Evolutionary conservation across 108 stramenopile genomes (phyloP).

Genomic region (Parietichytrium sp.): DNA sequence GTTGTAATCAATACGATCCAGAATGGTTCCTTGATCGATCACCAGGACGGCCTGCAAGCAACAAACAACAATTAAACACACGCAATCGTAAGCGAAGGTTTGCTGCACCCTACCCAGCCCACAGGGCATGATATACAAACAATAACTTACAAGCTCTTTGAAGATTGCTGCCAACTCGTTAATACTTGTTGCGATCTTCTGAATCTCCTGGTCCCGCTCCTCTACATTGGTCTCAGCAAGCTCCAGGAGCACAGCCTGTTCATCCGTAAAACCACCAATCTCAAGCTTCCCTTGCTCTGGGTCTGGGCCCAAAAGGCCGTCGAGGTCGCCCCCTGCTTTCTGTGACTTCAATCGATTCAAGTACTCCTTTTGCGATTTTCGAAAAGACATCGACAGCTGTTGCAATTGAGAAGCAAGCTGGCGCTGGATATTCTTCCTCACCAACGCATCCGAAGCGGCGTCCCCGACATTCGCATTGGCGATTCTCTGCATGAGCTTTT

Average conservation of each 20-base stretch:
- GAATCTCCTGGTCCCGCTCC: slow-evolving; percentile 62
- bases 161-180: slow-evolving; percentile 95
- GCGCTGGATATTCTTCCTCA: slow-evolving; percentile 62
- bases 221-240: slow-evolving; percentile 52
- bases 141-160: slow-evolving; percentile 97
- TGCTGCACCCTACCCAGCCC: too few relatives aligned
- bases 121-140: too few relatives aligned
- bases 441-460: slow-evolving; percentile 45
- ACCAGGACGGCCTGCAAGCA: slow-evolving; percentile 98
- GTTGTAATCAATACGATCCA: slow-evolving; percentile 99
- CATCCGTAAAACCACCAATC: slow-evolving; percentile 30
- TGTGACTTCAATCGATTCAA: slow-evolving; percentile 82
- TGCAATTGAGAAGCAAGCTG: slow-evolving; percentile 91
- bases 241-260: slow-evolving; percentile 54
- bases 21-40: slow-evolving; percentile 98
- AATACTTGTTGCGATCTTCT: slow-evolving; percentile 88
- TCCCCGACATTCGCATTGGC: background rate
- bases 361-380: slow-evolving; percentile 90
- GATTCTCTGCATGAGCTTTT: slow-evolving; percentile 38
- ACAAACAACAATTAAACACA: too few relatives aligned
- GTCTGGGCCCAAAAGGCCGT: slow-evolving; percentile 49
- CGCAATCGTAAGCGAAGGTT: too few relatives aligned
- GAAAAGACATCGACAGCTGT: slow-evolving; percentile 78
- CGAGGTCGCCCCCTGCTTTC: slow-evolving; percentile 75
- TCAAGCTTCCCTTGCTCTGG: background rate